Evolutionary conservation across 2,329 filamentous ascomycete species (phyloP).

Genomic region (Verticillium albo-atrum): DNA sequence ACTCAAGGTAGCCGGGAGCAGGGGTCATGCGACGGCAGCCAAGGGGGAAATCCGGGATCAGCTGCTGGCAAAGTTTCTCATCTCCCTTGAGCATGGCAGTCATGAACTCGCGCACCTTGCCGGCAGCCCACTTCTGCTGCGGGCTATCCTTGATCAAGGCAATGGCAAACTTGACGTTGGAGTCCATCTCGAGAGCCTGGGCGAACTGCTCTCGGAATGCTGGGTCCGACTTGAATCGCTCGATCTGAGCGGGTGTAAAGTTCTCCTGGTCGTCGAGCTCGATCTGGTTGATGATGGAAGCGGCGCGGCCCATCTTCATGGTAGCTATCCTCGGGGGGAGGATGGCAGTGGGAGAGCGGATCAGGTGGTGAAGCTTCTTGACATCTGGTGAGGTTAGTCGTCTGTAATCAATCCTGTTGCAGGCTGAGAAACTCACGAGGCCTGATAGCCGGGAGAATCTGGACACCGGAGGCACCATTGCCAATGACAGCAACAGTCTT

Average conservation of each 20-base stretch:
- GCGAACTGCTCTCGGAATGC: conserved; percentile 41
- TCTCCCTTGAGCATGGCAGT: conserved; percentile 40
- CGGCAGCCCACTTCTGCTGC: conserved; percentile 34
- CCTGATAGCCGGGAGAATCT: conserved; percentile 47
- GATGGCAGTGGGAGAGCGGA: conserved; percentile 39
- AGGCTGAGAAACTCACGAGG: conserved; percentile 9
- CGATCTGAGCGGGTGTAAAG: conserved; percentile 32
- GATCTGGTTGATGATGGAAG: conserved; percentile 15
- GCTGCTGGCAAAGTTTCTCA: conserved; percentile 41
- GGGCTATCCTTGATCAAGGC: conserved; percentile 37
- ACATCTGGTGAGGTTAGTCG: conserved; percentile 21
- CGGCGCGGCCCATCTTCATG: conserved; percentile 28
- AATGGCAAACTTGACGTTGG: conserved; percentile 36
- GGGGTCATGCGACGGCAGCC: conserved; percentile 47
- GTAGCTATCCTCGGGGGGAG: conserved; percentile 29
- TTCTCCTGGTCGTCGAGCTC: conserved; percentile 16
- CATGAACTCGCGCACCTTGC: conserved; percentile 42
- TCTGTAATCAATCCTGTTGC: neutral
- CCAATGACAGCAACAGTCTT: conserved; percentile 54
- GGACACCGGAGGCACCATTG: conserved; percentile 50
- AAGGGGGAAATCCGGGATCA: conserved; percentile 46
- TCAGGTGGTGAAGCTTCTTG: conserved; percentile 33
- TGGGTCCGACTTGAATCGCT: conserved; percentile 40
- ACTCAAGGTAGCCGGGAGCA: conserved; percentile 44
- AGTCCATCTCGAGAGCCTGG: conserved; percentile 40